These are phyloP conservation scores for Solanum sejunctum DNA, from an alignment of 257 asterid species.

Conservation along the genomic window DNA sequence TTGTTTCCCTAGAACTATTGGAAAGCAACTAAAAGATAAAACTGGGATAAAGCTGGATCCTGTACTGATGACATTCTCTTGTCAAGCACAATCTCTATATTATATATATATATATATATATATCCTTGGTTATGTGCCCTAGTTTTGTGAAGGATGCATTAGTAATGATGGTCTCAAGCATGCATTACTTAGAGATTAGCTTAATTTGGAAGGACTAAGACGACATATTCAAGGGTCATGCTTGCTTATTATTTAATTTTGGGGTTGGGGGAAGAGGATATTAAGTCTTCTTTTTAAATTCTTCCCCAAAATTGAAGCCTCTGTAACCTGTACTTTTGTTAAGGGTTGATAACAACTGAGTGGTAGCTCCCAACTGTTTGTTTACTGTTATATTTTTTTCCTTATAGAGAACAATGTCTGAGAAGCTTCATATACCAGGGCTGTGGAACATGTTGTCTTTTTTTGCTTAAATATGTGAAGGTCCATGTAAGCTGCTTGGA, in stretches of 20 bases:
- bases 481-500: not conserved
- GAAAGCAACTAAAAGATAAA: not conserved
- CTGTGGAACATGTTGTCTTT: not conserved
- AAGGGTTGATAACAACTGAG: not conserved
- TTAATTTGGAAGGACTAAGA: not conserved
- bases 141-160: not conserved
- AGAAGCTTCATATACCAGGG: not conserved
- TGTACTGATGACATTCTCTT: not conserved
- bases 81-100: not conserved
- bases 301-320: not conserved
- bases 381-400: not conserved
- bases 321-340: not conserved
- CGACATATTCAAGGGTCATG: not conserved
- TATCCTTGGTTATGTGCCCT: not conserved
- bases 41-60: not conserved
- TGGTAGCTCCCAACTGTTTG: not conserved
- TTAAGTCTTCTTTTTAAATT: not conserved
- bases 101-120: too few relatives aligned
- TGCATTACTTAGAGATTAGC: not conserved
- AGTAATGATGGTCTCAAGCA: not conserved
- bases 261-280: not conserved
- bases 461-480: not conserved
- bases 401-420: not conserved
- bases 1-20: not conserved
- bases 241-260: not conserved